These are phyloP conservation scores for Chondrostereum purpureum DNA, from an alignment of 1,284 basidiomycete genomes.

Conservation along the genomic window DNA sequence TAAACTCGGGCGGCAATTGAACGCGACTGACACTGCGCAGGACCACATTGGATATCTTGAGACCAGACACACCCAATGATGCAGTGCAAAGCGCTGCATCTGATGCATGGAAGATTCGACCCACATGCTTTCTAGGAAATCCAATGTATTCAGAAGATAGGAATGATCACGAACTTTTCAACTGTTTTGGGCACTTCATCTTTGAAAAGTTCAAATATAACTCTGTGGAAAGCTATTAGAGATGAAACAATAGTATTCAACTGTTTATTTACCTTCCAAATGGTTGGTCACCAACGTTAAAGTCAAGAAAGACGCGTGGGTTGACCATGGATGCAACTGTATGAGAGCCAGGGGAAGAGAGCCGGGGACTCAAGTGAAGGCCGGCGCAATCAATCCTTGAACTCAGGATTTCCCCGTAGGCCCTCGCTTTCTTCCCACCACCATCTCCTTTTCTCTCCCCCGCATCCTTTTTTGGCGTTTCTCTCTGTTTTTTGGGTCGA, in stretches of 20 bases:
- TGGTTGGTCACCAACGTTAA: constrained; percentile 45
- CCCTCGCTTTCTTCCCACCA: constrained; percentile 6
- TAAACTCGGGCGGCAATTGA: too few relatives aligned
- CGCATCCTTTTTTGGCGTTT: too few relatives aligned
- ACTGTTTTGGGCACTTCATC: constrained; percentile 75
- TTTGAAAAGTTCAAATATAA: constrained; percentile 78
- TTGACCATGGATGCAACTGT: constrained; percentile 30
- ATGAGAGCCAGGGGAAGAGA: constrained; percentile 1
- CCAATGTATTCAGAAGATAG: constrained; percentile 1
- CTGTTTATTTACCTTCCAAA: constrained; percentile 47
- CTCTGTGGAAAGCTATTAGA: constrained; percentile 28
- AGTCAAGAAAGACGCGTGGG: constrained; percentile 67
- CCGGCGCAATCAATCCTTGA: not conserved
- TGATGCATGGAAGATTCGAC: too few relatives aligned
- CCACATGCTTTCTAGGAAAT: too few relatives aligned
- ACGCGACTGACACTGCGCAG: too few relatives aligned
- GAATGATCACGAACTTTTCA: constrained; percentile 62
- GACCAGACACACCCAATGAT: too few relatives aligned
- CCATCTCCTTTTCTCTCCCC: constrained; percentile 2
- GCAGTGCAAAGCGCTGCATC: too few relatives aligned
- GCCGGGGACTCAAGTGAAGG: not conserved
- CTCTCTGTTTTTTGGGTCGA: too few relatives aligned
- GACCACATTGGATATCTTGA: too few relatives aligned
- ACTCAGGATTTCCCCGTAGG: not conserved
- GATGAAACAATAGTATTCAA: constrained; percentile 2